These are phyloP conservation scores for Russula abietina DNA, from an alignment of 768 basidiomycete genomes.

Conservation along the genomic window DNA sequence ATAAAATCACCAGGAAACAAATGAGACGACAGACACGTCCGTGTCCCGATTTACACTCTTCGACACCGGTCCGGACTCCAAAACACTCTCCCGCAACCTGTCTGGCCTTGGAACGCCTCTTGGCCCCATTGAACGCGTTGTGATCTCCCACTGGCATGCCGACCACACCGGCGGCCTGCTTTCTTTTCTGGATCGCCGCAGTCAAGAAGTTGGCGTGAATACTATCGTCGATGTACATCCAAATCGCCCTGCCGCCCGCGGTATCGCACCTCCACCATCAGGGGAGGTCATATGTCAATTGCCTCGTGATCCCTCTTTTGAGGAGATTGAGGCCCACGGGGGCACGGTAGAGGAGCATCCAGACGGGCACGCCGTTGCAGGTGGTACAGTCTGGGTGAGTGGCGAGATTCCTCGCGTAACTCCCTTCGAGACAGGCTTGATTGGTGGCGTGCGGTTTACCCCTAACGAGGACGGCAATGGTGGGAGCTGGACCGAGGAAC, in stretches of 20 bases:
- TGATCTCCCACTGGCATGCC: slow-evolving; percentile 51
- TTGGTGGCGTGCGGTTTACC: slow-evolving; percentile 61
- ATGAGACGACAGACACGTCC: slow-evolving; percentile 36
- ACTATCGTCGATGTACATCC: slow-evolving; percentile 74
- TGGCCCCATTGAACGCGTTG: slow-evolving; percentile 49
- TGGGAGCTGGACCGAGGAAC: slow-evolving; percentile 41
- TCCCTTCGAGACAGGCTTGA: slow-evolving; percentile 59
- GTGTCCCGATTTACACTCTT: slow-evolving; percentile 55
- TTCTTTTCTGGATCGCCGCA: slow-evolving; percentile 50
- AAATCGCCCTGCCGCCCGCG: slow-evolving; percentile 63
- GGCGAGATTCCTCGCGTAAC: slow-evolving; percentile 74
- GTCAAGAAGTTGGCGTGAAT: slow-evolving; percentile 21
- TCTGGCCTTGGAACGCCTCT: slow-evolving; percentile 51
- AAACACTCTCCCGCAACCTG: slow-evolving; percentile 68
- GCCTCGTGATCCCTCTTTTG: slow-evolving; percentile 66
- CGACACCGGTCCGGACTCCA: slow-evolving; percentile 78
- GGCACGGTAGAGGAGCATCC: slow-evolving; percentile 50
- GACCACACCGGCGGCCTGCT: slow-evolving; percentile 58
- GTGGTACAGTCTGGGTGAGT: slow-evolving; percentile 64
- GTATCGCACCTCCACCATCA: slow-evolving; percentile 59
- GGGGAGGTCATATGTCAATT: slow-evolving; percentile 55
- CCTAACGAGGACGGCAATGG: slow-evolving; percentile 40
- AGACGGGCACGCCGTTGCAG: slow-evolving; percentile 62
- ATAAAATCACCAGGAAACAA: slow-evolving; percentile 45
- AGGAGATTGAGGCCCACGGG: slow-evolving; percentile 49